Conservation (phyloP, 768 basidiomycete genomes). For the Mycena amicta region DNA sequence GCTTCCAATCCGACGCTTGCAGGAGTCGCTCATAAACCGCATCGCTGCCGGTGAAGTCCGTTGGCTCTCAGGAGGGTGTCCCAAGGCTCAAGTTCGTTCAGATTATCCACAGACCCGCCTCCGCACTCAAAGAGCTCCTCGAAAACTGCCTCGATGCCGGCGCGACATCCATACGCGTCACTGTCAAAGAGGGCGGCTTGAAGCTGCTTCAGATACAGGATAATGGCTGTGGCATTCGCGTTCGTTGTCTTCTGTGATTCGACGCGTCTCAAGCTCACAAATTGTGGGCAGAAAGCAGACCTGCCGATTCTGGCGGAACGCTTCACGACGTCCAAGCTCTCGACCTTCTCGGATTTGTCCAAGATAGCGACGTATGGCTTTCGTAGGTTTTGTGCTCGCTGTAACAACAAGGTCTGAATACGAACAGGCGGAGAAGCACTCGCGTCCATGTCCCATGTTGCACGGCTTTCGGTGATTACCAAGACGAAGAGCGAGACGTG, state of each 20-base stretch:
- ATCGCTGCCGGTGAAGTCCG: slow-evolving; percentile 82
- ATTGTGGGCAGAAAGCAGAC: slow-evolving; percentile 68
- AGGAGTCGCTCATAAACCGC: slow-evolving; percentile 86
- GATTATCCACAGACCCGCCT: slow-evolving; percentile 90
- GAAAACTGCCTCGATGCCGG: slow-evolving; percentile 97
- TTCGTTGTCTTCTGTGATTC: slow-evolving; percentile 37
- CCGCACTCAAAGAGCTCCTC: slow-evolving; percentile 92
- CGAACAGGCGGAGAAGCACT: slow-evolving; percentile 80
- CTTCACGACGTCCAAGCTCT: slow-evolving; percentile 93
- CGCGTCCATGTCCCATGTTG: slow-evolving; percentile 93
- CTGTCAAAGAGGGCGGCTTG: slow-evolving; percentile 93
- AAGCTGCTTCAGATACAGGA: slow-evolving; percentile 96
- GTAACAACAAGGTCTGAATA: background rate
- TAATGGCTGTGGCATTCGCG: slow-evolving; percentile 93
- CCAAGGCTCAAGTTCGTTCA: slow-evolving; percentile 34
- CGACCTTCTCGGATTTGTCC: slow-evolving; percentile 82
- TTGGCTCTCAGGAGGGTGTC: background rate
- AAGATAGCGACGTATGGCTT: slow-evolving; percentile 93
- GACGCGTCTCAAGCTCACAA: background rate
- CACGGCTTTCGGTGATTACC: slow-evolving; percentile 86
- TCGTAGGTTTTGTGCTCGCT: slow-evolving; percentile 45
- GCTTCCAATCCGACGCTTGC: slow-evolving; percentile 71
- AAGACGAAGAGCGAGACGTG: slow-evolving; percentile 82
- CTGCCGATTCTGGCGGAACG: slow-evolving; percentile 90
- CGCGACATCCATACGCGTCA: slow-evolving; percentile 81